Evolutionary conservation across 148 eudicot genomes (phyloP).

Genomic region (Tetragonia tetragonoides): DNA sequence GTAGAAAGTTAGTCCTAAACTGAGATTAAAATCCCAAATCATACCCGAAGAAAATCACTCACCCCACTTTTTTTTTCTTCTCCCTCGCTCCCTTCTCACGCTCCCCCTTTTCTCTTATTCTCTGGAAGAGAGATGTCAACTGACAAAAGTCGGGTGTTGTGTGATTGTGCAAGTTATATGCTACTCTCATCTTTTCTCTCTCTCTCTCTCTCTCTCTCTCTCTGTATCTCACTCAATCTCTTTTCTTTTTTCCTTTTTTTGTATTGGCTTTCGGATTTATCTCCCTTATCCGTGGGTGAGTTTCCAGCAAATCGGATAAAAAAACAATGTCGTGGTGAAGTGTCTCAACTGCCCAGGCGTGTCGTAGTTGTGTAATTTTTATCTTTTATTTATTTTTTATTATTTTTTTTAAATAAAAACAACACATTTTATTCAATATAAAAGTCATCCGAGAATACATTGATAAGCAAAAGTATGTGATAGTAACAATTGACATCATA

Average conservation of each 20-base stretch:
- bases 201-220: background rate
- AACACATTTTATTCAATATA: too few species aligned
- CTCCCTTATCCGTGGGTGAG: background rate
- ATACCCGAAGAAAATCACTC: background rate
- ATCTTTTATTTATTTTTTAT: background rate
- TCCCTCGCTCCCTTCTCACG: background rate
- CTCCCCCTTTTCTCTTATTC: constrained; percentile 11
- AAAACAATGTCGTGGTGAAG: constrained; percentile 17
- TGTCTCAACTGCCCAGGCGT: constrained; percentile 8
- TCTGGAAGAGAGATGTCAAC: constrained; percentile 31
- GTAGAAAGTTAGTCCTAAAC: constrained; percentile 8
- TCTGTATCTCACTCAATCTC: background rate
- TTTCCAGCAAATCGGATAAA: background rate
- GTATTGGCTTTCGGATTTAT: background rate
- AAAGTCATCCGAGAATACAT: too few species aligned
- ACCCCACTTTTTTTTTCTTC: background rate
- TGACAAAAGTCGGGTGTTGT: constrained; percentile 13
- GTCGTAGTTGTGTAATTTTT: constrained; percentile 14
- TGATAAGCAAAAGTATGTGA: too few species aligned
- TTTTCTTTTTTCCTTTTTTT: background rate
- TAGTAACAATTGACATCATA: too few species aligned
- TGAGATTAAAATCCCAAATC: constrained; percentile 20
- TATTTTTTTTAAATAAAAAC: too few species aligned
- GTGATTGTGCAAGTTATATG: constrained; percentile 15
- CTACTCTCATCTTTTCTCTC: background rate